phyloP scores from a whole-genome alignment of 257 asterid genomes.

The Lycium ferocissimum region DNA sequence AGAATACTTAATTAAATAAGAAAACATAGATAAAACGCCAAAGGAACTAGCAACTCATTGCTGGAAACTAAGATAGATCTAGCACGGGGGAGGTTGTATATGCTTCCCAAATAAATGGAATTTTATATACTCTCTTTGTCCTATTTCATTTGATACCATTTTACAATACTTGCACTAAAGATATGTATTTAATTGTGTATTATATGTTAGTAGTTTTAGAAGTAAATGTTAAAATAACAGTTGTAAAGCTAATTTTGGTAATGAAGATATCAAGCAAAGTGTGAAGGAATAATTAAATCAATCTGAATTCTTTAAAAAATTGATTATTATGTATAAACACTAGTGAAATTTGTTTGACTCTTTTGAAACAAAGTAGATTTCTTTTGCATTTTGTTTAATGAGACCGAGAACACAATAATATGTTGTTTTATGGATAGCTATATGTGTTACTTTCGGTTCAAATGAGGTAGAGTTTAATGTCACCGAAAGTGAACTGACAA shows the following conservation, averaged over 20 bases:
- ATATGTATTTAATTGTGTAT: not conserved
- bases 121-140: not conserved
- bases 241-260: not conserved
- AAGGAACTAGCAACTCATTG: not conserved
- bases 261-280: not conserved
- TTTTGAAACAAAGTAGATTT: not conserved
- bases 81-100: slow-evolving; percentile 14
- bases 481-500: not conserved
- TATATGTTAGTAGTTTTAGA: not conserved
- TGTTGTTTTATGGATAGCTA: not conserved
- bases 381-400: not conserved
- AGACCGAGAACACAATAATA: not conserved
- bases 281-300: not conserved
- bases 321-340: not conserved
- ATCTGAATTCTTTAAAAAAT: not conserved
- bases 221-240: not conserved
- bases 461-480: not conserved
- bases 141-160: not conserved
- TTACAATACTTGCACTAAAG: not conserved
- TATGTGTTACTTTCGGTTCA: no score
- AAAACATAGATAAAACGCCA: not conserved
- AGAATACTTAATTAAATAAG: not conserved
- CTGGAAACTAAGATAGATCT: not conserved
- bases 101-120: not conserved
- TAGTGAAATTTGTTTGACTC: not conserved